phyloP scores from a whole-genome alignment of 768 basidiomycete species.

The Tylopilus plumbeoviolaceoides region DNA sequence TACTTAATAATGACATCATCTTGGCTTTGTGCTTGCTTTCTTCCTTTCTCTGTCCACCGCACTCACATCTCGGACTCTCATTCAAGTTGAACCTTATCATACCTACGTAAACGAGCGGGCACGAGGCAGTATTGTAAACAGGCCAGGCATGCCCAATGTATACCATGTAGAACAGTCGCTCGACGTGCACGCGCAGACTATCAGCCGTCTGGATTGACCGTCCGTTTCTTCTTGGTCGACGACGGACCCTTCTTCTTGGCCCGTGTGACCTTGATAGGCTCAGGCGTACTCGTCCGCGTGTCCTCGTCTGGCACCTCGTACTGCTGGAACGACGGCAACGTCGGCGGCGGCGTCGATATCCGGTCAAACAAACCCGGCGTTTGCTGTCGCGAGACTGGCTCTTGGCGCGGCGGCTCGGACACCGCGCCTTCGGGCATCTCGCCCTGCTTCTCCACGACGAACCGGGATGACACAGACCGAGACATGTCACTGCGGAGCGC shows the following conservation, averaged over 20 bases:
- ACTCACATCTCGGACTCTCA: conserved; percentile 17
- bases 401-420: conserved; percentile 15
- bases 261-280: conserved; percentile 73
- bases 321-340: conserved; percentile 41
- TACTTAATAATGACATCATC: conserved; percentile 9
- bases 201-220: conserved; percentile 27
- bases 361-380: conserved; percentile 27
- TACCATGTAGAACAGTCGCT: conserved; percentile 22
- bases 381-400: conserved; percentile 25
- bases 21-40: conserved; percentile 14
- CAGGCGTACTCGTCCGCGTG: conserved; percentile 52
- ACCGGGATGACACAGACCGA: conserved; percentile 42
- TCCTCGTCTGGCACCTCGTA: conserved; percentile 49
- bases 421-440: conserved; percentile 76
- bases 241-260: conserved; percentile 56
- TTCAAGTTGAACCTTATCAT: conserved; percentile 3
- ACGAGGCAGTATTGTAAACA: conserved; percentile 15
- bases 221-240: conserved; percentile 67
- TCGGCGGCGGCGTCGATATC: conserved; percentile 34
- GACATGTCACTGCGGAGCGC: conserved; percentile 41
- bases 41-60: conserved; percentile 5
- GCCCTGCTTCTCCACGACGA: conserved; percentile 70
- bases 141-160: conserved; percentile 18
- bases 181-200: background rate
- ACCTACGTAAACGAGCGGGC: conserved; percentile 15